Evolutionary conservation across 495 filamentous ascomycete species (phyloP).

Genomic region (Lindgomyces ingoldianus): DNA sequence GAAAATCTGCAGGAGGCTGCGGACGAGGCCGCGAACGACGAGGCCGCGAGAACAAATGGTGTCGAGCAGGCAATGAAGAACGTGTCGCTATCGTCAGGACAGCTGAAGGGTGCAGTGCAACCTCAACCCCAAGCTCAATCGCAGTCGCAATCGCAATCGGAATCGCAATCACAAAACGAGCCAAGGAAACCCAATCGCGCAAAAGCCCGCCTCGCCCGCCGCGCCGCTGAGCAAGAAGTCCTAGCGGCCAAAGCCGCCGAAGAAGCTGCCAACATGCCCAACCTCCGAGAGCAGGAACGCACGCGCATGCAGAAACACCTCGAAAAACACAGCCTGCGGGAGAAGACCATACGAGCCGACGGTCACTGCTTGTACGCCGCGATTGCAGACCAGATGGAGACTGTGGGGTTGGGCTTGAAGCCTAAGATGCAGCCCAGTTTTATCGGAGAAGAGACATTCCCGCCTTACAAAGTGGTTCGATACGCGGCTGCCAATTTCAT

Average conservation of each 20-base stretch:
- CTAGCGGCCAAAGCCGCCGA: slow-evolving; percentile 63
- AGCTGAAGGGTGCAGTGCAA: slow-evolving; percentile 32
- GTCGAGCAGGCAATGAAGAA: slow-evolving; percentile 20
- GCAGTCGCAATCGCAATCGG: slow-evolving; percentile 40
- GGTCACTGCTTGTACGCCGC: slow-evolving; percentile 97
- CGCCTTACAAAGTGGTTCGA: slow-evolving; percentile 56
- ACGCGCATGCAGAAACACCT: slow-evolving; percentile 67
- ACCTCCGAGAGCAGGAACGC: slow-evolving; percentile 73
- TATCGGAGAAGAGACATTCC: slow-evolving; percentile 18
- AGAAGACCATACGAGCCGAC: slow-evolving; percentile 82
- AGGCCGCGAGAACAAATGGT: slow-evolving; percentile 17
- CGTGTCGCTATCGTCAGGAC: slow-evolving; percentile 14
- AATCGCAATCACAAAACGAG: background rate
- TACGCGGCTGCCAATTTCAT: slow-evolving; percentile 63
- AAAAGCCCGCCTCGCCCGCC: slow-evolving; percentile 85
- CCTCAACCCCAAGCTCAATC: slow-evolving; percentile 42
- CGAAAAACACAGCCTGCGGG: slow-evolving; percentile 60
- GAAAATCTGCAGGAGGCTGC: background rate
- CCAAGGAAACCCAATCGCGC: slow-evolving; percentile 81
- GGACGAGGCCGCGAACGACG: slow-evolving; percentile 16
- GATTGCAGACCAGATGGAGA: slow-evolving; percentile 76
- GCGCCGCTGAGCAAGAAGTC: slow-evolving; percentile 80
- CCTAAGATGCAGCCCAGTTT: slow-evolving; percentile 41
- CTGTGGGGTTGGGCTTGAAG: slow-evolving; percentile 51
- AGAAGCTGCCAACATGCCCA: slow-evolving; percentile 72